Conservation (phyloP, 2,329 filamentous ascomycete species). For the Cryphonectria japonica region DNA sequence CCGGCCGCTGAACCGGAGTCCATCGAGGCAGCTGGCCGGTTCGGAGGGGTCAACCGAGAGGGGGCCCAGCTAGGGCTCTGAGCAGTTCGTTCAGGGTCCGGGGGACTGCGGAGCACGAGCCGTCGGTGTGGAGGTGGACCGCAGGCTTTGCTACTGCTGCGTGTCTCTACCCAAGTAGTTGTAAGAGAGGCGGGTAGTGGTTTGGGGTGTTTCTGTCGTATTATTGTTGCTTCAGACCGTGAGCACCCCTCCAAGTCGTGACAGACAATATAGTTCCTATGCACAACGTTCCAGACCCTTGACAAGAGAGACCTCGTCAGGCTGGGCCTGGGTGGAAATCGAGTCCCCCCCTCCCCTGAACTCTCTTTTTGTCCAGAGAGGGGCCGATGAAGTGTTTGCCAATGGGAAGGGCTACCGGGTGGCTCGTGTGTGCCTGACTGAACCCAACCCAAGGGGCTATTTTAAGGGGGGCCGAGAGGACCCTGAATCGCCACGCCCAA, state of each 20-base stretch:
- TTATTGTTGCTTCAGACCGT: neutral
- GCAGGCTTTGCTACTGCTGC: neutral
- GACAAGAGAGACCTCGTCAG: neutral
- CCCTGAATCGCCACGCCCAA: conserved; percentile 5
- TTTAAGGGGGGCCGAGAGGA: neutral
- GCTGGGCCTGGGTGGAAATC: neutral
- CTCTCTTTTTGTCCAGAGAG: neutral
- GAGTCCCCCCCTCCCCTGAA: neutral
- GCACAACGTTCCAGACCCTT: neutral
- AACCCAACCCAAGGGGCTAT: conserved; percentile 5
- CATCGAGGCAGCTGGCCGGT: neutral
- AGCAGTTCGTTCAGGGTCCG: conserved; percentile 4
- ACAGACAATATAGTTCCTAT: neutral
- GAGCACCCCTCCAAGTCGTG: neutral
- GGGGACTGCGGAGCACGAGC: conserved; percentile 18
- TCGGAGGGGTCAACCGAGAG: conserved; percentile 8
- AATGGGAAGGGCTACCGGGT: conserved; percentile 18
- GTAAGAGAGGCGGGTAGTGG: neutral
- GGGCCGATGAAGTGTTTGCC: conserved; percentile 13
- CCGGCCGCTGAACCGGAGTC: neutral
- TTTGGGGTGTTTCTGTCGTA: too few species aligned
- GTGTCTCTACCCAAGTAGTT: neutral
- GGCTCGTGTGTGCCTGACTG: conserved; percentile 14
- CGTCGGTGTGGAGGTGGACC: conserved; percentile 7
- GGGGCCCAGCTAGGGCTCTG: neutral